Evolutionary conservation across 1,139 yeast species (phyloP), one percentile per base, ranked within the genome.

Genomic region (Entelexis sorbosivorans): DNA sequence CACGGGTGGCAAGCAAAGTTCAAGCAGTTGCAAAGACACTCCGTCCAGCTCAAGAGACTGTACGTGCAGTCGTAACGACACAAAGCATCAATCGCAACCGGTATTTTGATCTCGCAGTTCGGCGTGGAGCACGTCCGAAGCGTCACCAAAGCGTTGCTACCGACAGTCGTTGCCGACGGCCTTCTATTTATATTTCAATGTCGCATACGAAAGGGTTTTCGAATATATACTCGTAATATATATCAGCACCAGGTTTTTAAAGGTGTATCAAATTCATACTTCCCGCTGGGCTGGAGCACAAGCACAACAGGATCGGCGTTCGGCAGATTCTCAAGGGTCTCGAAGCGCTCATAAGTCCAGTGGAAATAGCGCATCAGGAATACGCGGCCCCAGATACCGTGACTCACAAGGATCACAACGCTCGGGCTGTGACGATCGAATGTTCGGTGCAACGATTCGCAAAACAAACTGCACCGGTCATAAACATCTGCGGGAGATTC

Each of bases 401-500:
- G 96, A 2, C 95, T 82, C 35, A 88, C 96, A 48, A 88, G 69
- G 1, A 88, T 89, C 46, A 87, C 73, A 17, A 87, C 81, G 48
- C 75, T 73, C 11, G 93, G 89, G 60, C 75, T 72, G 22, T 76
- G 81, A 48, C 72, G 71, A 53, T 77, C 78, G 63, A 88, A 88
- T 63, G 84, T 93, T 40, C 96, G 73, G 64, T 81, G 86, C 44
- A 88, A 67, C 0, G 94, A 78, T 65, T 87, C 96, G 64, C 87
- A 87, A 66, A 88, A 88, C 35, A 93, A 84, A 2, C 95, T 84
- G 55, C 89, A 82, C 47, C 96, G 70, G 65, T 88, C 96, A 66
- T 81, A 88, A 3, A 88, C 96, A 66, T 88, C 96, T 0, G 96
- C 96, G 0, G 96, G 96, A 61, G 91, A 82, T 65, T 88, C 96